Base-by-base conservation (phyloP, 1,284 basidiomycete genomes). In the Cronartium ribicola region DNA sequence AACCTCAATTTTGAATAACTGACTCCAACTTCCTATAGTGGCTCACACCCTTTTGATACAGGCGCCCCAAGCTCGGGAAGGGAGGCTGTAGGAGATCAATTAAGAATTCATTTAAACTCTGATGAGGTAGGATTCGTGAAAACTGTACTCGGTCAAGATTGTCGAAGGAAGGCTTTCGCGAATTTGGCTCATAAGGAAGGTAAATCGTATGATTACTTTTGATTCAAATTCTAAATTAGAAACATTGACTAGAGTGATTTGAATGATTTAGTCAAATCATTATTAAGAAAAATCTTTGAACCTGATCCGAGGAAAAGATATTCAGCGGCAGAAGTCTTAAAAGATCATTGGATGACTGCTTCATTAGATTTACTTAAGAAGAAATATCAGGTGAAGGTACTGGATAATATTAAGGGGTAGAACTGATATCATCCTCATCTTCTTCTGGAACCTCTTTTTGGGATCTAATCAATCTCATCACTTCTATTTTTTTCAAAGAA, bases 31-130 rank as follows among this genome's bases (percentile, higher is more conserved):
- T 7, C 7, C n/a, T 60, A 29, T n/a, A 73, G 70, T 43, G 70
- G 70, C 20, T 73, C 59, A 41, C 70, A 73, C 55, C 70, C 70
- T 43, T 73, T 73, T 51, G 70, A 73, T 22, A 65, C 55, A 20
- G 64, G 64, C 20, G 39, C 46, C 48, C 37, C 8, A 64, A 17
- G 62, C 55, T 44, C 61, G 44, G 51, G 63, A 59, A 7, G 36
- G 51, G 14, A 62, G 64, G 48, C 51, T 61, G 55, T 39, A 64
- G 37, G 57, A 66, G 3, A 66, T 66, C 29, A 63, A 62, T 43
- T 57, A 66, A 11, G 40, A 40, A 20, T 62, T 57, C 57, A 55
- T 43, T 17, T 73, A 7, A 62, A 66, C 7, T 41, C 46, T 8
- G 64, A 48, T 22, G 70, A 73, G 40, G 70, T 73, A 10, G 60